These are phyloP conservation scores for Boletus rubroflammeus DNA, from an alignment of 768 basidiomycete species.

Conservation along the genomic window DNA sequence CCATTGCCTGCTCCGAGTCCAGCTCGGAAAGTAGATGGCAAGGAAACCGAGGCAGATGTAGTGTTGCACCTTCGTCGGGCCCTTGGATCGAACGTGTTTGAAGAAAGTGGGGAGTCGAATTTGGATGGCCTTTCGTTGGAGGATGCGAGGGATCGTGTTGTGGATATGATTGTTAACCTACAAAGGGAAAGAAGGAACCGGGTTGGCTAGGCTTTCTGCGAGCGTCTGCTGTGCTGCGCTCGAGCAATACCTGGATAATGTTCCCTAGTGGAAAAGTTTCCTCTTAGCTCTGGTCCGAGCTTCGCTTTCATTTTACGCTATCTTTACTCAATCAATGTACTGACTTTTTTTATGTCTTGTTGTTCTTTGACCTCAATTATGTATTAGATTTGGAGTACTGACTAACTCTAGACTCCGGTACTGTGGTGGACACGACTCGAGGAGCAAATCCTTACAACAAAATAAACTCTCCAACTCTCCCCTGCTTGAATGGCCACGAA, in stretches of 20 bases:
- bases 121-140: constrained; percentile 46
- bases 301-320: neutral
- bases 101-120: constrained; percentile 21
- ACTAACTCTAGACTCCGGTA: neutral
- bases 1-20: constrained; percentile 63
- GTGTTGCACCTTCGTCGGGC: constrained; percentile 48
- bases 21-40: constrained; percentile 22
- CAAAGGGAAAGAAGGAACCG: constrained; percentile 28
- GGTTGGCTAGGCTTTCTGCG: constrained; percentile 2
- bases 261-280: neutral
- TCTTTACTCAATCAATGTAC: neutral
- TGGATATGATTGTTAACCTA: constrained; percentile 58
- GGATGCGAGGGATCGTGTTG: constrained; percentile 72
- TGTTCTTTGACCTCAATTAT: constrained; percentile 8
- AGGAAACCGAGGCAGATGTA: constrained; percentile 28
- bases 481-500: constrained; percentile 9
- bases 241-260: neutral
- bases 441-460: neutral
- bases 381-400: constrained; percentile 5
- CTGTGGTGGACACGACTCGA: neutral
- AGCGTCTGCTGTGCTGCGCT: neutral
- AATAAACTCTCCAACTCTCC: neutral
- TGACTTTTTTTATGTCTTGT: neutral
- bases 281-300: neutral
- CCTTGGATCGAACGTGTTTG: constrained; percentile 53